These are phyloP conservation scores for Mortierella antarctica DNA, from an alignment of 192 early-diverging fungal genomes.

Conservation along the genomic window DNA sequence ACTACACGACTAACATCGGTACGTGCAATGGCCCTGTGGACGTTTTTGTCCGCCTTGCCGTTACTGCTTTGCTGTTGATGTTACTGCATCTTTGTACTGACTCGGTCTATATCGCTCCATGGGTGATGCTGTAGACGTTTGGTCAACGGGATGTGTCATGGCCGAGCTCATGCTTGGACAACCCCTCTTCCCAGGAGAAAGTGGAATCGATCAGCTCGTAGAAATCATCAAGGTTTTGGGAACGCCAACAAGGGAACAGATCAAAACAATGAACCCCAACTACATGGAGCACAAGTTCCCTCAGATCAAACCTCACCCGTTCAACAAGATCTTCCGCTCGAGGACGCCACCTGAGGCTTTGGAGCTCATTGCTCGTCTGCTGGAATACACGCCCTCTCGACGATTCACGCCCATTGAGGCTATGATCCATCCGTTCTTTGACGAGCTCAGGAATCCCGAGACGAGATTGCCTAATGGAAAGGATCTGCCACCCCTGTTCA, in stretches of 20 bases:
- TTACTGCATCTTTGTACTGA: neutral
- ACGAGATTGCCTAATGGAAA: slow-evolving; percentile 86
- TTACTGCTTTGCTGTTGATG: neutral
- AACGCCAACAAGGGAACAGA: slow-evolving; percentile 95
- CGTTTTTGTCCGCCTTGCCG: slow-evolving; percentile 1
- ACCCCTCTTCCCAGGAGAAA: slow-evolving; percentile 96
- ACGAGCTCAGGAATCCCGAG: slow-evolving; percentile 90
- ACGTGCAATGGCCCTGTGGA: slow-evolving; percentile 5
- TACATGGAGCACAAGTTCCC: slow-evolving; percentile 99
- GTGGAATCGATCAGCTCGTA: slow-evolving; percentile 97
- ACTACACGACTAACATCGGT: slow-evolving; percentile 86
- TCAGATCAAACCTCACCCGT: slow-evolving; percentile 94
- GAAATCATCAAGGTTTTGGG: slow-evolving; percentile 99
- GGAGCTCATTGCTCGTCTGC: slow-evolving; percentile 83
- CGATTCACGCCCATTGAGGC: slow-evolving; percentile 91
- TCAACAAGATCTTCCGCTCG: slow-evolving; percentile 89
- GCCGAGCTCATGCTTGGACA: slow-evolving; percentile 94
- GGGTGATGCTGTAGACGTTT: slow-evolving; percentile 71
- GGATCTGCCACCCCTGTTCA: slow-evolving; percentile 90
- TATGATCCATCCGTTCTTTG: slow-evolving; percentile 96
- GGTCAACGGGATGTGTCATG: slow-evolving; percentile 98
- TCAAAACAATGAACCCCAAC: slow-evolving; percentile 97
- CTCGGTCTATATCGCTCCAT: no score
- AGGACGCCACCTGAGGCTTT: slow-evolving; percentile 87
- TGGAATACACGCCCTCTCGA: slow-evolving; percentile 91